These are phyloP conservation scores for Prunus padus DNA, from an alignment of 306 rosid species.

Conservation along the genomic window DNA sequence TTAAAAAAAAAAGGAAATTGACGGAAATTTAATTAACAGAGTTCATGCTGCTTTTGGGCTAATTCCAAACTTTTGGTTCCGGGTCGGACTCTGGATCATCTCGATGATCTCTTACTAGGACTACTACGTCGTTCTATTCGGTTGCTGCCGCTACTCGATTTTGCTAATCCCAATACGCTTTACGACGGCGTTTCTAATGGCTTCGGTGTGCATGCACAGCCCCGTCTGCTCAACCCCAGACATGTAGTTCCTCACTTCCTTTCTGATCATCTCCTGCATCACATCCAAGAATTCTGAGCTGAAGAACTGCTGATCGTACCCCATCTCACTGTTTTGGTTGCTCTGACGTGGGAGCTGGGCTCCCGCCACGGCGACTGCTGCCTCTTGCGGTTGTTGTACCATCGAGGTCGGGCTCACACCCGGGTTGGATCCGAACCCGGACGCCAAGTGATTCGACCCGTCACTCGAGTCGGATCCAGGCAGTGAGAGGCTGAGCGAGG, in stretches of 20 bases:
- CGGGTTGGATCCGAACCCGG: constrained; percentile 15
- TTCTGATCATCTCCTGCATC: constrained; percentile 82
- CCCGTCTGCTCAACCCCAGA: constrained; percentile 68
- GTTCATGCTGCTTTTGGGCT: background rate
- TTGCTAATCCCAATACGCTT: constrained; percentile 57
- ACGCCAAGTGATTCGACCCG: constrained; percentile 10
- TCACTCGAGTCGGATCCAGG: constrained; percentile 53
- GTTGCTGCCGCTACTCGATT: constrained; percentile 36
- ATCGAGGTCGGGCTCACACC: constrained; percentile 6
- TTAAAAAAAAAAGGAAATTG: background rate
- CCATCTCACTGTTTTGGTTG: background rate
- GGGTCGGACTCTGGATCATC: constrained; percentile 15
- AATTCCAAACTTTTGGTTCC: background rate
- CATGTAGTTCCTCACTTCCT: constrained; percentile 77
- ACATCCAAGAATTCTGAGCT: constrained; percentile 54
- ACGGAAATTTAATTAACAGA: constrained; percentile 23
- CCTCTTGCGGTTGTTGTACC: background rate
- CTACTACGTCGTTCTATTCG: constrained; percentile 3
- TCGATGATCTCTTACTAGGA: constrained; percentile 4
- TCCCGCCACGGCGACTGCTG: background rate
- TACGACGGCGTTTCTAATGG: constrained; percentile 54
- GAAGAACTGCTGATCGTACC: constrained; percentile 52
- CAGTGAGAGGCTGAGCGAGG: constrained; percentile 60
- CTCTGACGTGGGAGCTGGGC: background rate
- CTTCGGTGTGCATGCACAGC: constrained; percentile 48